Conservation (phyloP, 306 rosid species). For the Inga oerstediana region DNA sequence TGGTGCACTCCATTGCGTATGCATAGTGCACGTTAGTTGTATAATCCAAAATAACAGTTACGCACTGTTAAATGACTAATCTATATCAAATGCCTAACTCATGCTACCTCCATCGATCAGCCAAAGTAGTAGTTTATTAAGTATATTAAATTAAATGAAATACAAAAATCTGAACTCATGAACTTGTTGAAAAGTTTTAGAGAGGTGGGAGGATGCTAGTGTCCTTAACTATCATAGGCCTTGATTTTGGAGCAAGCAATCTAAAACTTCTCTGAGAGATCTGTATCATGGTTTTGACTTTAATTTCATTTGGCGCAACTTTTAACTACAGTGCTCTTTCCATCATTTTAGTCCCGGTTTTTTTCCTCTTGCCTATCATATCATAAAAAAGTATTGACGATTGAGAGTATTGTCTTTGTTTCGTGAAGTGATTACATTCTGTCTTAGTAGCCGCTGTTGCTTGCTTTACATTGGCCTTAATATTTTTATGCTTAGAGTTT, state of each 20-base stretch:
- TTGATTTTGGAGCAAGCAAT: neutral
- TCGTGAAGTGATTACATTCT: neutral
- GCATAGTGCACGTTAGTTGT: neutral
- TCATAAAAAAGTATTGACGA: neutral
- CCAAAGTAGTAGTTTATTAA: neutral
- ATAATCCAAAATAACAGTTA: neutral
- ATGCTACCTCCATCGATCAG: neutral
- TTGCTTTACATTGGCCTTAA: slow-evolving; percentile 10
- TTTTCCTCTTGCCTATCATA: neutral
- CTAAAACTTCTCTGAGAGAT: neutral
- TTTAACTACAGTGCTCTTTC: neutral
- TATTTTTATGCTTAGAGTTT: neutral
- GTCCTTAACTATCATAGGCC: neutral
- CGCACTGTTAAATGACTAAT: neutral
- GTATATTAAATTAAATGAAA: neutral
- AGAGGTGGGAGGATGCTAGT: neutral
- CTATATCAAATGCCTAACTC: neutral
- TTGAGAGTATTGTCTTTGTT: slow-evolving; percentile 2
- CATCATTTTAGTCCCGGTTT: neutral
- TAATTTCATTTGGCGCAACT: neutral
- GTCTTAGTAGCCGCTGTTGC: slow-evolving; percentile 14
- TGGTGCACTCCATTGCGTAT: neutral
- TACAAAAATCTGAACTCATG: neutral
- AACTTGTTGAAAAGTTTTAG: neutral
- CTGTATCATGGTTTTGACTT: neutral